Evolutionary conservation across 495 filamentous ascomycete genomes (phyloP).

Genomic region (Amniculicola lignicola): DNA sequence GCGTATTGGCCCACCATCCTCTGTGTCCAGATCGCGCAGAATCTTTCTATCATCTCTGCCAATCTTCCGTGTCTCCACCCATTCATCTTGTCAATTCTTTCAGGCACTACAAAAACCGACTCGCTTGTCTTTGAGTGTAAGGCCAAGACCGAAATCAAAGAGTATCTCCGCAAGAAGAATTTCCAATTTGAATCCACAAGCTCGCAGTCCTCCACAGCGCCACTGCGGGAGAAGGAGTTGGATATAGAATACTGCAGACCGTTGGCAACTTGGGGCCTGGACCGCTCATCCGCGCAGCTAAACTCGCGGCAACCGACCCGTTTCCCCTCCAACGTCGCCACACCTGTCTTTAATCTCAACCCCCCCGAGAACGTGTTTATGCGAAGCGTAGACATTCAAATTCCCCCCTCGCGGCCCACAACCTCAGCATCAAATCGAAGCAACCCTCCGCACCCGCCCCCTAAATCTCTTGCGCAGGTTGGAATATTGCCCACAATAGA

Average conservation of each 20-base stretch:
- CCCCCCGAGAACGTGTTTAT: conserved; percentile 24
- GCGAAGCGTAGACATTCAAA: conserved; percentile 13
- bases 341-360: not conserved
- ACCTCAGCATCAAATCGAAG: not conserved
- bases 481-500: conserved; percentile 21
- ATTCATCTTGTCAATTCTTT: conserved; percentile 22
- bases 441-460: conserved; percentile 11
- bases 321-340: conserved; percentile 15
- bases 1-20: conserved; percentile 21
- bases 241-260: conserved; percentile 19
- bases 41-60: conserved; percentile 31
- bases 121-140: conserved; percentile 1
- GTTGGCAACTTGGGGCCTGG: conserved; percentile 27
- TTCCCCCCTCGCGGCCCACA: not conserved
- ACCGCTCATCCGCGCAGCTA: conserved; percentile 25
- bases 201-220: conserved; percentile 7
- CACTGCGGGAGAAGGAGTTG: conserved; percentile 3
- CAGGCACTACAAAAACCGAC: conserved; percentile 17
- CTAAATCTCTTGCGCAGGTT: conserved; percentile 14
- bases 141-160: not conserved
- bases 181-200: conserved; percentile 8
- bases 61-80: conserved; percentile 23
- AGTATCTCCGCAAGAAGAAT: not conserved
- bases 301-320: conserved; percentile 21
- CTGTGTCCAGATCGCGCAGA: conserved; percentile 27